Conservation (phyloP, 2,329 filamentous ascomycete genomes). For the Trichoderma arundinaceum region DNA sequence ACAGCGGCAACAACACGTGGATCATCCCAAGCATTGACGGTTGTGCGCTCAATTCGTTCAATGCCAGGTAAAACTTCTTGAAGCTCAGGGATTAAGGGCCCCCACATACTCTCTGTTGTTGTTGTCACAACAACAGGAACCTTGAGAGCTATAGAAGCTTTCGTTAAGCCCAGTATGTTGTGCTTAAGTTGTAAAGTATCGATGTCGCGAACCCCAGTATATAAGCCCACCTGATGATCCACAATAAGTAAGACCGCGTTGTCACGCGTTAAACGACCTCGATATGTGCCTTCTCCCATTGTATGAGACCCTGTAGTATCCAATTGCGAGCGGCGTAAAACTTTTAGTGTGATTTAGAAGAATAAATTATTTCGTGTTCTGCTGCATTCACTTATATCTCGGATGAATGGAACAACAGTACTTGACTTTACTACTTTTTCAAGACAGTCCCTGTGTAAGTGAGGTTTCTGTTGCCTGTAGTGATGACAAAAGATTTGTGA, state of each 20-base stretch:
- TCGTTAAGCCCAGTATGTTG: slow-evolving; percentile 7
- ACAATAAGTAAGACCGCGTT: slow-evolving; percentile 9
- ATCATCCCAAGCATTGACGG: slow-evolving; percentile 14
- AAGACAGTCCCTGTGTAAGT: no score
- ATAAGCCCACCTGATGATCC: slow-evolving; percentile 2
- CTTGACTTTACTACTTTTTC: no score
- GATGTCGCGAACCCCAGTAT: slow-evolving; percentile 9
- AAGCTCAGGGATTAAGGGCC: background rate
- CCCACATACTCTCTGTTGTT: slow-evolving; percentile 7
- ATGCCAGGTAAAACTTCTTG: background rate
- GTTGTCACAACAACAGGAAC: slow-evolving; percentile 3
- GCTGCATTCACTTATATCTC: no score
- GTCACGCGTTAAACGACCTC: slow-evolving; percentile 11
- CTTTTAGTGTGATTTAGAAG: no score
- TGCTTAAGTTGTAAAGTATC: slow-evolving; percentile 1
- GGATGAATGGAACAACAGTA: no score
- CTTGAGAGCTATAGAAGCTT: background rate
- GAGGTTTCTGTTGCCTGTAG: no score
- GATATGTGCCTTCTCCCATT: background rate
- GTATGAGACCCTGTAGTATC: no score
- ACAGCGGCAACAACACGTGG: background rate
- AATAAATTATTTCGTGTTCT: no score
- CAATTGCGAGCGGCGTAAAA: no score
- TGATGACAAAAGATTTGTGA: no score
- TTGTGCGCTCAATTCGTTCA: slow-evolving; percentile 16